These are phyloP conservation scores for Xylaria scruposa DNA, from an alignment of 495 filamentous ascomycete genomes.

Conservation along the genomic window DNA sequence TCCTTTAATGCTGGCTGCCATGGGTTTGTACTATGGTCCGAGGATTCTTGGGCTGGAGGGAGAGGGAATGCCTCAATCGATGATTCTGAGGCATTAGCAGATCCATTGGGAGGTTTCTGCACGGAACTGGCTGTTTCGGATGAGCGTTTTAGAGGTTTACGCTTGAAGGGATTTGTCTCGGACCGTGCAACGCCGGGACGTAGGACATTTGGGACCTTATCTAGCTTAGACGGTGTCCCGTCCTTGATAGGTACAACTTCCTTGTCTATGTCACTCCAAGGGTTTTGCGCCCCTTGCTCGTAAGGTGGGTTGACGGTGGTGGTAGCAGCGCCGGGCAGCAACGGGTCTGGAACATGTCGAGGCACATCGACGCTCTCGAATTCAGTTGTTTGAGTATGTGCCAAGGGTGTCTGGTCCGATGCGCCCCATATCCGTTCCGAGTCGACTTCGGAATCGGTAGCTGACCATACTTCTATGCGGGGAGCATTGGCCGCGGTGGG, in stretches of 20 bases:
- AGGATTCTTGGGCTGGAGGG: constrained; percentile 45
- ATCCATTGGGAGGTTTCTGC: constrained; percentile 24
- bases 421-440: constrained; percentile 46
- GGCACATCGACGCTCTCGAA: constrained; percentile 25
- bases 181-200: constrained; percentile 42
- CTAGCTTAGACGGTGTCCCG: constrained; percentile 30
- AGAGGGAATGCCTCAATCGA: constrained; percentile 44
- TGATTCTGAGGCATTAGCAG: constrained; percentile 24
- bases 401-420: constrained; percentile 27
- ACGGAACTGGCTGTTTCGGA: background rate
- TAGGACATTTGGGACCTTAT: constrained; percentile 42
- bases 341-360: constrained; percentile 35
- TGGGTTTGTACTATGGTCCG: constrained; percentile 53
- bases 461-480: constrained; percentile 43
- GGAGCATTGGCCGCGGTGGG: constrained; percentile 36
- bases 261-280: constrained; percentile 33
- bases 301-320: constrained; percentile 26
- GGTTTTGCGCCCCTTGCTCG: constrained; percentile 38
- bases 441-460: constrained; percentile 43
- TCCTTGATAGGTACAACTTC: constrained; percentile 27
- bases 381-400: constrained; percentile 25
- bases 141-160: constrained; percentile 43
- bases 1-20: constrained; percentile 55
- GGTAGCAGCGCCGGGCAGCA: constrained; percentile 33
- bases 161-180: constrained; percentile 63